These are phyloP conservation scores for Crassisporium funariophilum DNA, from an alignment of 768 basidiomycete species.

Conservation along the genomic window DNA sequence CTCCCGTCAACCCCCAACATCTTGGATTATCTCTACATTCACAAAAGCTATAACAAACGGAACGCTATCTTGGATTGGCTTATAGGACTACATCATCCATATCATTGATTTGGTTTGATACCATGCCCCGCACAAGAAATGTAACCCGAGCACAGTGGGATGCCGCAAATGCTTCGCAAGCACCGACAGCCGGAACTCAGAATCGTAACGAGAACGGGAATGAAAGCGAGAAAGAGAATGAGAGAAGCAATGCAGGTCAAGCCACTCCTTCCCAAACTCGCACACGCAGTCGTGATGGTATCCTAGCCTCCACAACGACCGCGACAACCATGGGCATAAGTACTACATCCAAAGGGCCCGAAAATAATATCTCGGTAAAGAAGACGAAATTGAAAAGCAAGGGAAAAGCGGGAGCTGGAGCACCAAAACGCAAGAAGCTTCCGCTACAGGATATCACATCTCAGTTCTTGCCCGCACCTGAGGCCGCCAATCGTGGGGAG, in stretches of 20 bases:
- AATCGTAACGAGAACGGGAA: conserved; percentile 19
- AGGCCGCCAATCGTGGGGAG: conserved; percentile 29
- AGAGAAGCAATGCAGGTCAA: conserved; percentile 1
- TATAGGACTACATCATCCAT: not conserved
- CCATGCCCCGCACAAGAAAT: conserved; percentile 33
- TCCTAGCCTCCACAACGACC: conserved; percentile 11
- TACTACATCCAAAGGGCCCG: conserved; percentile 1
- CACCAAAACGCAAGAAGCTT: conserved; percentile 29
- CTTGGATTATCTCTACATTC: conserved; percentile 6
- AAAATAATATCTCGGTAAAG: conserved; percentile 8
- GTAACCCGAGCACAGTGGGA: conserved; percentile 30
- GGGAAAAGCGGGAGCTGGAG: conserved; percentile 18
- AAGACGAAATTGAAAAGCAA: conserved; percentile 24
- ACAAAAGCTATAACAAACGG: not conserved
- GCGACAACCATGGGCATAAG: conserved; percentile 4
- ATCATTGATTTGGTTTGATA: not conserved
- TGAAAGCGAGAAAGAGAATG: conserved; percentile 27
- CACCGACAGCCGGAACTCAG: conserved; percentile 12
- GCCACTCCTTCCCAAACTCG: conserved; percentile 15
- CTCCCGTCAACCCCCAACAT: conserved; percentile 4
- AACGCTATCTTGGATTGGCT: not conserved
- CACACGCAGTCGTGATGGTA: conserved; percentile 13
- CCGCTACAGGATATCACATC: conserved; percentile 39
- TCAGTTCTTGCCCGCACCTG: conserved; percentile 30
- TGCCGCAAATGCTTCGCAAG: conserved; percentile 16